Percentiles rank a stretch among this genome's conserved stretches.
Evolutionary conservation across 208 protist genomes (phyloP).

Genomic region (Crithidia fasciculata): DNA sequence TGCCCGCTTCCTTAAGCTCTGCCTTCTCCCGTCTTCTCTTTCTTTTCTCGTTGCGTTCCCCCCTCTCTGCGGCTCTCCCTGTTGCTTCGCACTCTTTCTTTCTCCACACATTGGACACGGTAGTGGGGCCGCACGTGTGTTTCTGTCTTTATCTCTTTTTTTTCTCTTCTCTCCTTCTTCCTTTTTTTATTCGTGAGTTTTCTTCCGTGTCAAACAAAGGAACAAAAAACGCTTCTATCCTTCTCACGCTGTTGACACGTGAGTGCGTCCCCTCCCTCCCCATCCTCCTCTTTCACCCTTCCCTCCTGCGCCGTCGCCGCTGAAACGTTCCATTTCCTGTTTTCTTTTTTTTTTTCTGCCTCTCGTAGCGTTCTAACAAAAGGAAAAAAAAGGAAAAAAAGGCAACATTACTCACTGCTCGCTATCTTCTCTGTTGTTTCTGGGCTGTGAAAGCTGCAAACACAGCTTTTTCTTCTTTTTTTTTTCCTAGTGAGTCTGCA

Average conservation of each 20-base stretch:
- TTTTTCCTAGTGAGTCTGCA: too few relatives aligned
- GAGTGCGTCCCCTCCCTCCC: neutral
- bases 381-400: too few relatives aligned
- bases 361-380: neutral
- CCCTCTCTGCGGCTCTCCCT: neutral
- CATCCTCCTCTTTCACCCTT: neutral
- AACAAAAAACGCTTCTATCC: neutral
- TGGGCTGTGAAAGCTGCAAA: too few relatives aligned
- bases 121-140: constrained; percentile 1
- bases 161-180: neutral
- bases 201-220: neutral
- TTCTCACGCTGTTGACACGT: neutral
- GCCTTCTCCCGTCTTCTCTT: neutral
- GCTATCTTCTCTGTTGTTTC: constrained; percentile 3
- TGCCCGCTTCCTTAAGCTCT: too few relatives aligned
- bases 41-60: neutral
- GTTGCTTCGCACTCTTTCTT: neutral
- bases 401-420: too few relatives aligned
- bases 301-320: neutral
- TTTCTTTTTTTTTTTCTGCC: constrained; percentile 13
- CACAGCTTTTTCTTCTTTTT: neutral
- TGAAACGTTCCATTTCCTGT: neutral
- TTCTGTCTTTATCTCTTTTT: constrained; percentile 15
- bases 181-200: neutral
- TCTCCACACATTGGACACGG: constrained; percentile 10